Base-by-base conservation (phyloP, 768 basidiomycete species). In the Pleurotus tuber-regium region DNA sequence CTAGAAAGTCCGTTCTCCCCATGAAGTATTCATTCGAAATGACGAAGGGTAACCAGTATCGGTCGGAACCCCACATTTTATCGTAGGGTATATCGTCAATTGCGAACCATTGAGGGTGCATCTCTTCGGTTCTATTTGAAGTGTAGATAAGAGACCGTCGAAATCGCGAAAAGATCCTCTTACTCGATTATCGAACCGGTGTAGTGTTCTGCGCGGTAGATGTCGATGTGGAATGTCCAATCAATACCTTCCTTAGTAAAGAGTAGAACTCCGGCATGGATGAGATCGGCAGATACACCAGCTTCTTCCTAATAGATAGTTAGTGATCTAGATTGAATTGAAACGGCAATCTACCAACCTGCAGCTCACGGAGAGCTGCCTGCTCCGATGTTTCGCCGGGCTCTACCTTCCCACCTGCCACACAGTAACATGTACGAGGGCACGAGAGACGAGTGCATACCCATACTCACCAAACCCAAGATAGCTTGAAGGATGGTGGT, bases 101-200 rank as follows among this genome's bases (percentile, higher is more conserved):
- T 12, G 75, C 67, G 62, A 90, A 92, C 92, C 92, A 95, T 59
- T 82, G 63, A 0, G 92, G 92, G 16, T 75, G 75, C 92, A 95
- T 95, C 63, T 95, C 92, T 26, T 94, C 91, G 0, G 87, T 83
- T 59, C 92, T 94, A 35, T 7, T 29, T 31, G 23, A 18, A 18
- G 1, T 7, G 11, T 35, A n/a, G 30, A 9, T 38, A 8, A 50
- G 46, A 14, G 30, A 19, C 38, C 24, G 40, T 19, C 31, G 31
- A 26, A 19, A 52, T 46, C 18, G n/a, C n/a, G 54, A 33, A 21
- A 7, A 30, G 21, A 23, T 9, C 54, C 7, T 9, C 5, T 55
- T 67, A 92, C 92, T 92, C 90, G 11, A 70, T 76, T 12, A 87
- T 72, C 1, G 63, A 66, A 1, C 89, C 90, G 2, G 65, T 66